Conservation (phyloP, 768 basidiomycete species). For the Tylopilus sp. region DNA sequence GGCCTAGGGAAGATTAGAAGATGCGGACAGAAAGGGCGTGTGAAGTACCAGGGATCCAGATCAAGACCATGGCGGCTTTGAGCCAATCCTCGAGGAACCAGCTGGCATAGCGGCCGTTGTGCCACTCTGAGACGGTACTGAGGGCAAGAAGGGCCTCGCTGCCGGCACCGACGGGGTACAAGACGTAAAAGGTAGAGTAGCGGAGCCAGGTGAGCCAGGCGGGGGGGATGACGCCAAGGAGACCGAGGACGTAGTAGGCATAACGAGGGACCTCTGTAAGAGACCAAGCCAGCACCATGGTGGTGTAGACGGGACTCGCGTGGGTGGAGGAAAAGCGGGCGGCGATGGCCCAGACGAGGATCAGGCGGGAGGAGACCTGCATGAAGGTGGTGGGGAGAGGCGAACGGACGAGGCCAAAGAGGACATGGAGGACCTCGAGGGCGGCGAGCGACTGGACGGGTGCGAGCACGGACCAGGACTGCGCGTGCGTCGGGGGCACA, state of each 20-base stretch:
- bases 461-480: slow-evolving; percentile 57
- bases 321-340: slow-evolving; percentile 44
- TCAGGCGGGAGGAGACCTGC: slow-evolving; percentile 80
- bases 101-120: slow-evolving; percentile 34
- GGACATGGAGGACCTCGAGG: slow-evolving; percentile 80
- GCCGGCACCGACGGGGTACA: slow-evolving; percentile 91
- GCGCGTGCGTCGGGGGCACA: slow-evolving; percentile 46
- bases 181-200: slow-evolving; percentile 89
- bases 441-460: slow-evolving; percentile 81
- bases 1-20: slow-evolving; percentile 32
- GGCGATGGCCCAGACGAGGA: slow-evolving; percentile 81
- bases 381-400: slow-evolving; percentile 69
- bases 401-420: slow-evolving; percentile 76
- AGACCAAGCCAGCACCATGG: slow-evolving; percentile 94
- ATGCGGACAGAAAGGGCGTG: background rate
- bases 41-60: slow-evolving; percentile 86
- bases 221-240: slow-evolving; percentile 51
- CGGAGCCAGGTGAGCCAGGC: slow-evolving; percentile 69
- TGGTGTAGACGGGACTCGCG: slow-evolving; percentile 74
- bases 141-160: slow-evolving; percentile 87
- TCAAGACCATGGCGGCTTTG: slow-evolving; percentile 58
- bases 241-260: slow-evolving; percentile 71
- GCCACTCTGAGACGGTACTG: slow-evolving; percentile 63
- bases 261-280: slow-evolving; percentile 91
- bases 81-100: slow-evolving; percentile 60